Base-by-base conservation (phyloP, 2,329 filamentous ascomycete genomes). In the Pseudocercospora fijiensis region DNA sequence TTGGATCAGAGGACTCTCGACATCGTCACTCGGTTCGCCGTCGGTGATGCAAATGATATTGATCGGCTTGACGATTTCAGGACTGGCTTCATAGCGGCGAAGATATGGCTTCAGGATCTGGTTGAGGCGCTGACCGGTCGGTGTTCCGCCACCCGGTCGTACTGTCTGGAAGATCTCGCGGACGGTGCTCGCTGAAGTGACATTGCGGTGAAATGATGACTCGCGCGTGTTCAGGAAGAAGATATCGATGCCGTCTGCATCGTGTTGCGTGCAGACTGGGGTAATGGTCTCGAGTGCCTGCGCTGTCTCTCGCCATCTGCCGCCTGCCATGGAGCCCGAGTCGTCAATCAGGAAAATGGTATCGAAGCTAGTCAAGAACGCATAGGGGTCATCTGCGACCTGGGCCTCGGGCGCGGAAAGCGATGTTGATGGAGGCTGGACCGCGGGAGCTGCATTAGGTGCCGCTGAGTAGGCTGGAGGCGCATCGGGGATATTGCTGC, bases 1-100 rank as follows among this genome's bases (percentile, higher is more conserved):
- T 3, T 78, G 76, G 45, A 91, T 80, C 55, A 98, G 86, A 26
- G 88, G 82, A 7, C 81, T 82, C 75, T 93, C 90, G 0, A 90
- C 87, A 68, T 96, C 91, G 74, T 97, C 92, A 0, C 83, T 87
- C 0, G 95, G 88, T 45, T 83, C 86, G 4, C 95, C 95, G 75
- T 98, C 94, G 0, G 95, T 98, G 73, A 98, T 90, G 66, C 96
- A 88, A 71, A 98, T 96, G 75, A 98, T 84, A 74, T 97, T 97
- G 55, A 96, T 80, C 0, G 92, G 92, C 74, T 92, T 93, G 22
- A 90, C 82, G 13, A 78, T 76, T 2, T 82, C 78, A 0, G 79
- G 77, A 18, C 81, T 74, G 0, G 71, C 73, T 69, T 85, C 80
- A 68, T 87, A 85, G 24, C 80, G 75, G 13, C 78, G 74, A 2